Base-by-base conservation (phyloP, 371 early-diverging fungal species). In the Encephalitozoon romaleae region DNA sequence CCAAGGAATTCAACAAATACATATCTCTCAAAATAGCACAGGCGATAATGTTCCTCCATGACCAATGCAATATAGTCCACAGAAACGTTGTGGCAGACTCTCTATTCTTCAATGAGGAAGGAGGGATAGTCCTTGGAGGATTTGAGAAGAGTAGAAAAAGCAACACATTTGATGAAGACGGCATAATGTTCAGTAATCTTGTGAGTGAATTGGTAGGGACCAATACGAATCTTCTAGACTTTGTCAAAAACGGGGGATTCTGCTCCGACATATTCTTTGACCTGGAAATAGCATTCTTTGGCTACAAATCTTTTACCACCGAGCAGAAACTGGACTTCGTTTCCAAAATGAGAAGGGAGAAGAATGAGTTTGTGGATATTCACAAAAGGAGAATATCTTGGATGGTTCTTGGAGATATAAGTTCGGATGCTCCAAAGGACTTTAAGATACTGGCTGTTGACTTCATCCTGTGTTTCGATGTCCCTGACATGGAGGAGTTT, bases 21-120 rank as follows among this genome's bases (percentile, higher is more conserved):
- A 67, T 70, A 11, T 32, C 70, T 38, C 55, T 26, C 18, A 70
- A 67, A 32, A 28, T 81, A 3, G 72, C 65, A 18, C 47, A 71
- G 39, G 67, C 78, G 2, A 9, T 81, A 32, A 52, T 66, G 26
- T 74, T 67, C 45, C 25, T 81, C 23, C 72, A 81, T 43, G 25
- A 30, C 15, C 55, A 64, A 9, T 69, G 77, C 21, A 25, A 64
- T 2, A 49, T 78, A 18, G 18, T 30, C 9, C 83, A 82, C 43
- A 42, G 67, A 23, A 73, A 70, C 25, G 51, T 82, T 45, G 26
- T 32, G 15, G 45, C 67, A 23, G 72, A 78, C 8, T 70, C 80
- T 18, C 64, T 82, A 12, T 78, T 82, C 65, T 42, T 82, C 15
- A 74, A 74, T 51, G 70, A 77, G 43, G 47, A 39, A 18, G 80